Evolutionary conservation across 257 asterid species (phyloP), one percentile per base, ranked within the genome.

Genomic region (Solanum raphanifolium): DNA sequence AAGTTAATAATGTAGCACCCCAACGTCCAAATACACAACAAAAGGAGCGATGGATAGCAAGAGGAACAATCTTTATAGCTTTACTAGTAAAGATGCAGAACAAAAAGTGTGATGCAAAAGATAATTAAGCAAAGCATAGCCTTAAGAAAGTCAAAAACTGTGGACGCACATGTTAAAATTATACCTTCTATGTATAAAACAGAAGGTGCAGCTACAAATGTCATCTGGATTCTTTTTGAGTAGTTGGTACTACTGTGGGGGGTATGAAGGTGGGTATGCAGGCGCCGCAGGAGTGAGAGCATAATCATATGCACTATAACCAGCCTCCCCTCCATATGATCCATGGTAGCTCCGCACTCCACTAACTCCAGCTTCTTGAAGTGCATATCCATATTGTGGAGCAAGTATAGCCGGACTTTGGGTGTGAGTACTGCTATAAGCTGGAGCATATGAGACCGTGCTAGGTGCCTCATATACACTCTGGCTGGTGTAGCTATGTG

Each of bases 41-140:
- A 65, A 4, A 4, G n/a, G 83, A 65, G 78, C 83, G 13, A 21
- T n/a, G 92, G 92, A 87, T 88, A 90, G 92, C 91, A 89, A 87
- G 92, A 60, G 90, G 86, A 86, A 90, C 90, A 83, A 10, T 88
- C 84, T 74, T 16, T 88, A 7, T 90, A 65, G 87, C 92, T 88
- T 84, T 38, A 72, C 87, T 83, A 38, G 27, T n/a, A 25, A 23
- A 34, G 87, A 39, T 16, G 38, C 81, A 78, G 89, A 86, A 79
- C 65, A 12, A 1, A 9, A 21, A 29, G 23, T 15, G 68, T 62
- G 39, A 13, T 71, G 15, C 85, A 31, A 60, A 3, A 69, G 36
- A 69, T 13, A 68, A 68, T 27, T 29, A 68, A 27, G 75, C 23
- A 68, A 68, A 68, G 36, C 36, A 68, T 29, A 27, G 75, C 5